Evolutionary conservation across 2,329 filamentous ascomycete genomes (phyloP), one percentile per base, ranked within the genome.

Genomic region (Ascochyta pisi): DNA sequence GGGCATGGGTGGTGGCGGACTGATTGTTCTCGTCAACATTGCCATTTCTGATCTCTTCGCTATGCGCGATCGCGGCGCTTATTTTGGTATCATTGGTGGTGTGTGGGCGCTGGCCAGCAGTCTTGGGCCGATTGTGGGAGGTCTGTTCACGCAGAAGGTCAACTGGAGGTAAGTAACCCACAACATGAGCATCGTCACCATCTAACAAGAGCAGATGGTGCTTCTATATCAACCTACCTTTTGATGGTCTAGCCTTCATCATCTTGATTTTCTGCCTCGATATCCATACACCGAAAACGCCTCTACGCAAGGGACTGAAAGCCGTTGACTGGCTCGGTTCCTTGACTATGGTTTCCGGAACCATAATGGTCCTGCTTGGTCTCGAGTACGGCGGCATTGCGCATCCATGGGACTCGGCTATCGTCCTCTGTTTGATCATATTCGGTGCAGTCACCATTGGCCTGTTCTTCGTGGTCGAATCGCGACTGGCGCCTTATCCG

Each of bases 321-420:
- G 85, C 85, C 0, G 85, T 89, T 58, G 86, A 88, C 72, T 89
- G 86, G 86, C 64, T 84, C 6, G 90, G 89, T 1, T 86, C 83
- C 1, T 50, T 89, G 10, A 78, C 83, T 27, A 85, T 96, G 70
- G 83, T 93, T 23, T 89, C 89, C 38, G 91, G 89, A 19, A 93
- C 90, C 0, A 80, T 96, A 19, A 94, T 96, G 90, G 82, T 96
- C 62, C 84, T 96, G 4, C 86, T 96, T 38, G 93, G 92, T 0
- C 84, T 96, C 10, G 89, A 96, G 69, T 91, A 94, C 59, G 93
- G 92, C 50, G 92, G 91, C 44, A 84, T 92, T 13, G 53, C 82
- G 22, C 86, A 85, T 61, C 89, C 92, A 1, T 96, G 92, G 92
- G 76, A 78, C 48, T 93, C 89, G 0, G 81, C 89, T 1, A 88